Conservation (phyloP, 768 basidiomycete genomes). For the Ramaria sp. region DNA sequence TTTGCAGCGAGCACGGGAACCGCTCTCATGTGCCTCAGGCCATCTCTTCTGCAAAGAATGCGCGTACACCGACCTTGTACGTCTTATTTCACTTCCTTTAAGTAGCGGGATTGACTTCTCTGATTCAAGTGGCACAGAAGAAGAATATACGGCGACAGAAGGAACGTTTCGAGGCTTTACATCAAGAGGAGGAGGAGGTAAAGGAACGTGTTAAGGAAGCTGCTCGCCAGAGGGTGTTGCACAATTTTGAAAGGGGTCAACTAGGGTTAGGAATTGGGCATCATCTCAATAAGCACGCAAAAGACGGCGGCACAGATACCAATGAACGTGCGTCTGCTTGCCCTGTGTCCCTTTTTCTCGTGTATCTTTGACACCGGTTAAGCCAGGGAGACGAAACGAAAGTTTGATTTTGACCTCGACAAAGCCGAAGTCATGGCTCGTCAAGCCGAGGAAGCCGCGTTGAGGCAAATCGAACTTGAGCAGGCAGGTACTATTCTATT, state of each 20-base stretch:
- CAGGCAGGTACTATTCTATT: constrained; percentile 26
- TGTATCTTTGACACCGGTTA: background rate
- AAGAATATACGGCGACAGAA: constrained; percentile 91
- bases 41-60: constrained; percentile 97
- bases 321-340: constrained; percentile 22
- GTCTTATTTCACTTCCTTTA: constrained; percentile 17
- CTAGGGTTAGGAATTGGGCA: constrained; percentile 43
- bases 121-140: constrained; percentile 66
- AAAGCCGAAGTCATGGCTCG: constrained; percentile 59
- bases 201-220: constrained; percentile 52
- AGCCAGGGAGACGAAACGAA: constrained; percentile 66
- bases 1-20: constrained; percentile 71
- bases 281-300: constrained; percentile 29
- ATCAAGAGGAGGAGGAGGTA: constrained; percentile 74
- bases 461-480: constrained; percentile 73
- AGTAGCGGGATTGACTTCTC: constrained; percentile 4
- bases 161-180: constrained; percentile 59
- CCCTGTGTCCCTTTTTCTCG: background rate
- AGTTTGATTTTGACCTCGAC: constrained; percentile 72
- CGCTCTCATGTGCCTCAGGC: constrained; percentile 73
- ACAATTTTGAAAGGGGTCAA: constrained; percentile 84
- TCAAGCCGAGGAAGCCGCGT: constrained; percentile 84
- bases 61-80: constrained; percentile 74
- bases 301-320: constrained; percentile 8
- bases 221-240: constrained; percentile 81